Percentiles rank a stretch among this genome's conserved stretches.
Evolutionary conservation across 2,329 filamentous ascomycete species (phyloP).

Genomic region (Colletotrichum agaves): DNA sequence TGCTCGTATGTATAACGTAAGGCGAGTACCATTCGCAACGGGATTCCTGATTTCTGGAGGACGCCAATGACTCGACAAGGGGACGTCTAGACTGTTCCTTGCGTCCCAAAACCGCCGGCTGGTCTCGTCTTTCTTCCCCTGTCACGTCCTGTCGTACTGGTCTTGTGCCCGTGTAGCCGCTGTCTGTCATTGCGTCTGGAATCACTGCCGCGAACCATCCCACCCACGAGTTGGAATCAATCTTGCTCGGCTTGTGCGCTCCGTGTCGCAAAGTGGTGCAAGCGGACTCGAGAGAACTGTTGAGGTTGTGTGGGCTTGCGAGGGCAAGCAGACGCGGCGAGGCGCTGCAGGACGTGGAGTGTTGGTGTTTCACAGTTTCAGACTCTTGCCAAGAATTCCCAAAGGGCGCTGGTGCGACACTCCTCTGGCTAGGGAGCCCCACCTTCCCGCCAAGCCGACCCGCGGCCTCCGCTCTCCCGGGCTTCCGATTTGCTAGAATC

Average conservation of each 20-base stretch:
- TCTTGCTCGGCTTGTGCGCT: not conserved
- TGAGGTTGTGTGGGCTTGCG: not conserved
- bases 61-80: not conserved
- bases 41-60: not conserved
- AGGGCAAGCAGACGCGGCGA: slow-evolving; percentile 7
- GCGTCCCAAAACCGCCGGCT: slow-evolving; percentile 20
- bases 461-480: not conserved
- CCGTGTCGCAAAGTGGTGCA: not conserved
- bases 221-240: not conserved
- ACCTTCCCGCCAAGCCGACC: slow-evolving; percentile 9
- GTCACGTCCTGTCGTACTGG: not conserved
- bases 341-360: not conserved
- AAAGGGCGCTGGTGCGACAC: slow-evolving; percentile 30
- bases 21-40: not conserved
- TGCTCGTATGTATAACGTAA: slow-evolving; percentile 19
- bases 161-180: slow-evolving; percentile 25
- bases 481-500: slow-evolving; percentile 9
- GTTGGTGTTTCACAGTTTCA: slow-evolving; percentile 34
- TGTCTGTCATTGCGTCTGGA: slow-evolving; percentile 36
- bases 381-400: slow-evolving; percentile 28
- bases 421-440: slow-evolving; percentile 6
- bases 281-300: not conserved
- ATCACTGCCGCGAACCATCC: slow-evolving; percentile 15
- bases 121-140: slow-evolving; percentile 1
- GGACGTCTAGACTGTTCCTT: slow-evolving; percentile 8